Evolutionary conservation across 164 flowering plant genomes (phyloP).

Genomic region (Vitis rupestris): DNA sequence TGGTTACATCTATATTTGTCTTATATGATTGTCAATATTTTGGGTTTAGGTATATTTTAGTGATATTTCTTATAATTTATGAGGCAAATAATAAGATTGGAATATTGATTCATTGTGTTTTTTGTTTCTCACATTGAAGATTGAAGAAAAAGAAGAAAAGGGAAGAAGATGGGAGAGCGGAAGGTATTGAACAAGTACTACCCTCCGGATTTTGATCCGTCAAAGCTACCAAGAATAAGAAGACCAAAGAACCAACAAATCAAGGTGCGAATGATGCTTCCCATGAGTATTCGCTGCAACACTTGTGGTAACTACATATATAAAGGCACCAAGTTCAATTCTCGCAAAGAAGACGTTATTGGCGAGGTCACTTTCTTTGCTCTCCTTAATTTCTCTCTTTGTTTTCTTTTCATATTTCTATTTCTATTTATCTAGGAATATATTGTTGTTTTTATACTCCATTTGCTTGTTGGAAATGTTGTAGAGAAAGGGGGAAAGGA

Average conservation of each 20-base stretch:
- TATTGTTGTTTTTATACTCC: neutral
- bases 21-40: too few relatives aligned
- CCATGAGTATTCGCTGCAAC: constrained; percentile 82
- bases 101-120: too few relatives aligned
- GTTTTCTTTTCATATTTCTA: neutral
- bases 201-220: constrained; percentile 94
- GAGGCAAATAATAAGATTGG: too few relatives aligned
- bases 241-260: constrained; percentile 88
- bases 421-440: neutral
- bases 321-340: constrained; percentile 93
- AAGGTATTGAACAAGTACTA: constrained; percentile 92
- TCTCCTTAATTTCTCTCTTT: neutral
- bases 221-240: constrained; percentile 65
- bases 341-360: constrained; percentile 79
- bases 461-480: too few relatives aligned
- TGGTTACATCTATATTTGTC: too few relatives aligned
- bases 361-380: constrained; percentile 58
- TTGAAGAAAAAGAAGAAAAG: neutral
- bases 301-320: constrained; percentile 89
- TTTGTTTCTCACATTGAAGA: neutral
- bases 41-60: too few relatives aligned
- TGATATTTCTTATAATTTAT: too few relatives aligned
- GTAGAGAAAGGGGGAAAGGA: too few relatives aligned
- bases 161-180: constrained; percentile 69
- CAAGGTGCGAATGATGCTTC: constrained; percentile 96